Evolutionary conservation across 768 basidiomycete genomes (phyloP), one percentile per base, ranked within the genome.

Genomic region (Sistotremastrum niveocremeum): DNA sequence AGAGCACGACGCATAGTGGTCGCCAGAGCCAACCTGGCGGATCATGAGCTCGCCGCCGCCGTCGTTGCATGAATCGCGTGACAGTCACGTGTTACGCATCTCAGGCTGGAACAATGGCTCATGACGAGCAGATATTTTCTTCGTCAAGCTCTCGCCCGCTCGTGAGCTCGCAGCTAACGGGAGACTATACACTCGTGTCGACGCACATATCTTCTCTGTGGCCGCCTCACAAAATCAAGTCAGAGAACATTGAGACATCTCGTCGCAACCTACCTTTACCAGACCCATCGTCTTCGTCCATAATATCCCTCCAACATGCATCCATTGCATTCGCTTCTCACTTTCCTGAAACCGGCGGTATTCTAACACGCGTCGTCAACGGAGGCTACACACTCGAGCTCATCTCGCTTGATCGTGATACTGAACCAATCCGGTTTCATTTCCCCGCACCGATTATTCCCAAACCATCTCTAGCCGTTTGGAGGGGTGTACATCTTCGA

Each of bases 331-430:
- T 72, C 12, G 52, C 78, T 44, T 66, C 82, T 47, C 70, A 79
- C 51, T 69, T 78, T 4, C 64, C 68, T 9, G 56, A 62, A 35
- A 74, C 79, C 3, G 82, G 83, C 10, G 71, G 80, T 42, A 69
- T 90, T 45, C 71, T 89, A 44, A 61, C 81, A 41, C 81, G 89
- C 49, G 71, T 87, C 40, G 67, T 89, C 45, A 81, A 89, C 50
- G 76, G 73, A 39, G 81, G 80, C 29, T 62, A 77, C 51, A 79
- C 87, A 42, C 61, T 88, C 38, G 85, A 91, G 56, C 73, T 93
- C 40, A 57, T 79, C 35, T 84, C 86, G n/a, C 65, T 88, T 39
- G 76, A 83, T 4, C 70, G 72, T 1, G 66, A 76, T 51, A 65
- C 79, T 2, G 67, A 72, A 33, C 78, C 86, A 11, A 71, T 89